Evolutionary conservation across 1,284 basidiomycete species (phyloP).

Genomic region (Ceratobasidium sp.): DNA sequence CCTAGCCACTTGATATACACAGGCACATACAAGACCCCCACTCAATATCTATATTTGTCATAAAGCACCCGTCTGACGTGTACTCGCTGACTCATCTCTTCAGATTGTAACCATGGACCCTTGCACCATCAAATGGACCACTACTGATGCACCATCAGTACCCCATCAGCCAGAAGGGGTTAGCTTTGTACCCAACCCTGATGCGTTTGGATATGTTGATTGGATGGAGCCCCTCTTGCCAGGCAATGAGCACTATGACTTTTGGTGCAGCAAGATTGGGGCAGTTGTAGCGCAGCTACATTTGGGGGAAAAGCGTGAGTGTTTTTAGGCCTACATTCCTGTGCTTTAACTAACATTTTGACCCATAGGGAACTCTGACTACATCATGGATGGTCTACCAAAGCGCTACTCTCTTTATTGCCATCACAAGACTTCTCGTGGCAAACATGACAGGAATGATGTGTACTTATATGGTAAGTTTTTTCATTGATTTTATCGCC

Average conservation of each 20-base stretch:
- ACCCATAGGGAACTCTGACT: not conserved
- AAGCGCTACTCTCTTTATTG: not conserved
- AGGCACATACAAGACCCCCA: not conserved
- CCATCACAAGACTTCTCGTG: not conserved
- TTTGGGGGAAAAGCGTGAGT: not conserved
- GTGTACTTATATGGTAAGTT: slow-evolving; percentile 16
- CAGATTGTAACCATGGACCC: too few species aligned
- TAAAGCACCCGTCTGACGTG: too few species aligned
- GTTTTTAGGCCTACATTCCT: not conserved
- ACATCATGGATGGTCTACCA: slow-evolving; percentile 9
- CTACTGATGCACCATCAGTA: not conserved
- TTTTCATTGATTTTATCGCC: not conserved
- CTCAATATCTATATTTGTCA: not conserved
- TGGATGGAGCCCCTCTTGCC: not conserved
- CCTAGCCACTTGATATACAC: not conserved
- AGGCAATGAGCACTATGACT: not conserved
- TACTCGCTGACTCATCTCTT: too few species aligned
- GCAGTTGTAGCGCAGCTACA: not conserved
- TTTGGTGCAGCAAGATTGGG: not conserved
- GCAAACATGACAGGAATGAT: not conserved
- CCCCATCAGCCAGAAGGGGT: not conserved
- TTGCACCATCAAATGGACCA: not conserved
- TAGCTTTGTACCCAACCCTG: not conserved
- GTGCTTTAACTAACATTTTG: not conserved
- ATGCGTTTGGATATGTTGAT: not conserved